phyloP scores from a whole-genome alignment of 2,329 filamentous ascomycete genomes.

The Dichotomopilus funicola region DNA sequence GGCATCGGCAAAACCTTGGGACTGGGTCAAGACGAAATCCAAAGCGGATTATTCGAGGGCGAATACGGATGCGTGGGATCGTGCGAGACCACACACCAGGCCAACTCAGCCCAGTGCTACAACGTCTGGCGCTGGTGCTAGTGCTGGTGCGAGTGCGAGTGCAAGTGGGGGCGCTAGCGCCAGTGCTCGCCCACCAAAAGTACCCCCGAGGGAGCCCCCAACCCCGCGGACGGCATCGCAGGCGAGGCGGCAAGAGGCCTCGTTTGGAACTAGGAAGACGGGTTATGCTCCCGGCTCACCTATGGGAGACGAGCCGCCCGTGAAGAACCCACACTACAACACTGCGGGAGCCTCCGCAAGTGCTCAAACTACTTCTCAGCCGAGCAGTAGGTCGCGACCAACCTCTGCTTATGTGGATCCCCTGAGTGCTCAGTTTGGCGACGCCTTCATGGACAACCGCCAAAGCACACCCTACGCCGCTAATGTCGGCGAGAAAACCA shows the following conservation, averaged over 20 bases:
- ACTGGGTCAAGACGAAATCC: conserved; percentile 16
- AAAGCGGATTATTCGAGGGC: conserved; percentile 16
- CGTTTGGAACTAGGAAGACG: conserved; percentile 45
- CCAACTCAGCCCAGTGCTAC: conserved; percentile 22
- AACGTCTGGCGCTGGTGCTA: conserved; percentile 29
- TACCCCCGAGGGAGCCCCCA: conserved; percentile 27
- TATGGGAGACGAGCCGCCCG: conserved; percentile 47
- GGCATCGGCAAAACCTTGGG: conserved; percentile 23
- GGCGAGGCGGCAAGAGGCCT: conserved; percentile 47
- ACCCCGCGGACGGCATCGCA: conserved; percentile 47
- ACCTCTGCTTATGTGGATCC: conserved; percentile 33
- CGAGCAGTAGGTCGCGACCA: conserved; percentile 16
- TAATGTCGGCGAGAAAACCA: conserved; percentile 52
- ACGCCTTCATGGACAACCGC: conserved; percentile 41
- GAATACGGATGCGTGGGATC: conserved; percentile 22
- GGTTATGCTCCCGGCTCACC: conserved; percentile 47
- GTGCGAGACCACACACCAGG: conserved; percentile 18
- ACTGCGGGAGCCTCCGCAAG: conserved; percentile 17
- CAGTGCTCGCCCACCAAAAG: conserved; percentile 22
- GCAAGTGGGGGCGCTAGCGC: conserved; percentile 11
- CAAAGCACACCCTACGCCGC: conserved; percentile 52
- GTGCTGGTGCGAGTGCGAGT: too few species aligned
- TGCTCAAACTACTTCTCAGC: conserved; percentile 16
- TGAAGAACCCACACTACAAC: conserved; percentile 45
- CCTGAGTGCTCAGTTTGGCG: conserved; percentile 37